Base-by-base conservation (phyloP, 2,329 filamentous ascomycete species). In the Phoma sp. region DNA sequence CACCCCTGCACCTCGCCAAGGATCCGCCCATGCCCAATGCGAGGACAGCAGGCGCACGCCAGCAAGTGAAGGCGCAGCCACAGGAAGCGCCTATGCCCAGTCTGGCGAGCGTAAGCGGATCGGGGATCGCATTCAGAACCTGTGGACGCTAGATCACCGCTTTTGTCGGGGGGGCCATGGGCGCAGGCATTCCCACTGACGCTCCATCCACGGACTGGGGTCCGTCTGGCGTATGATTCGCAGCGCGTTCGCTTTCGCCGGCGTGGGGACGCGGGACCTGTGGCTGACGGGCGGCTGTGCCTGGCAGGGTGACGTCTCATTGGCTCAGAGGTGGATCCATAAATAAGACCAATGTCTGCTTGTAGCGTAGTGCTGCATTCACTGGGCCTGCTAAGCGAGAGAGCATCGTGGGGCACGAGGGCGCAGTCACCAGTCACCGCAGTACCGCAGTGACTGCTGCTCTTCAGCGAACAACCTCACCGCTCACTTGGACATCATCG, bases 41-140 rank as follows among this genome's bases (percentile, higher is more conserved):
- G 60, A 61, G 41, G 47, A 58, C 55, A 51, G 55, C 50, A 37
- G 54, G 58, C 57, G 57, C 54, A 17, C n/a, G 50, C 39, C 51
- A 60, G 63, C 69, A 64, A 71, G 62, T 69, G 43, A 59, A 44
- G 35, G 44, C 43, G 49, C 63, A 55, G 53, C 44, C 32, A 53
- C 46, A 60, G 55, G 51, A 57, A 63, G 60, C 22, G 56, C 62
- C 61, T 43, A 65, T 36, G 54, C 71, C 61, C 45, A 24, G 65
- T 66, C 54, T 49, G 68, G 71, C 49, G 46, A 72, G 57, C 51
- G 54, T 48, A 72, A 67, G 72, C 71, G 71, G 62, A 64, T 65
- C 57, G 43, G 62, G 65, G 57, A 67, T 60, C 41, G 46, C 36
- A 37, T 55, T 50, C 57, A 59, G 54, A 61, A 47, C 54, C 65